Conservation (phyloP, 495 filamentous ascomycete genomes). For the Letharia columbiana region DNA sequence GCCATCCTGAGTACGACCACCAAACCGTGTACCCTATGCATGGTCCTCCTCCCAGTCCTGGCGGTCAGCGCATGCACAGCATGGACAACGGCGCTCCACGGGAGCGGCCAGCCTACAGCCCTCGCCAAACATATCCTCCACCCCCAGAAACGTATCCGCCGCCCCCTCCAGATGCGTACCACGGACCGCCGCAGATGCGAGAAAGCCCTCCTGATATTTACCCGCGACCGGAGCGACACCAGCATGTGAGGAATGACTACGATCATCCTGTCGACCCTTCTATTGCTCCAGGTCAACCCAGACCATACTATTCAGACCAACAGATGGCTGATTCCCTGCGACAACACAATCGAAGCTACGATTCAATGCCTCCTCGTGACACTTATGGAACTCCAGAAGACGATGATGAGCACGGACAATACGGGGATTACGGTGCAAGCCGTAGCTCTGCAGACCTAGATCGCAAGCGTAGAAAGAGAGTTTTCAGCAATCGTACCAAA, state of each 20-base stretch:
- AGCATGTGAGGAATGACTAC: slow-evolving; percentile 24
- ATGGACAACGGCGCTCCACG: slow-evolving; percentile 24
- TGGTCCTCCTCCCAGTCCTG: slow-evolving; percentile 19
- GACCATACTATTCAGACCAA: slow-evolving; percentile 43
- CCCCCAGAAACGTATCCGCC: slow-evolving; percentile 21
- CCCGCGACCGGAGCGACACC: slow-evolving; percentile 22
- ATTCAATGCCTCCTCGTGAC: slow-evolving; percentile 31
- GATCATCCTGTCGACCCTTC: slow-evolving; percentile 23
- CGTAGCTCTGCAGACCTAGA: slow-evolving; percentile 48
- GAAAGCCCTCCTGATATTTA: slow-evolving; percentile 21
- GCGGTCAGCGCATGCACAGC: slow-evolving; percentile 19
- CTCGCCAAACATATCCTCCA: slow-evolving; percentile 25
- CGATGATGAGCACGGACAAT: slow-evolving; percentile 32
- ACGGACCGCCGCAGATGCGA: slow-evolving; percentile 20
- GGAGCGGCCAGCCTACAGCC: slow-evolving; percentile 25
- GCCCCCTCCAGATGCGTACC: slow-evolving; percentile 20
- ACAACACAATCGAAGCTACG: slow-evolving; percentile 39
- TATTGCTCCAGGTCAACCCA: slow-evolving; percentile 19
- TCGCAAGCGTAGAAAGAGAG: slow-evolving; percentile 69
- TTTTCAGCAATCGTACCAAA: slow-evolving; percentile 95
- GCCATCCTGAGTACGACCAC: slow-evolving; percentile 17
- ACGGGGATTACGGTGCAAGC: slow-evolving; percentile 35
- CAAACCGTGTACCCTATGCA: slow-evolving; percentile 19
- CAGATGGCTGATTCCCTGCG: slow-evolving; percentile 36
- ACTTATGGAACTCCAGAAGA: slow-evolving; percentile 31